Percentiles rank a stretch among this genome's conserved stretches.
Conservation (phyloP, 495 filamentous ascomycete species). For the Lasiosphaeriaceae sp. region DNA sequence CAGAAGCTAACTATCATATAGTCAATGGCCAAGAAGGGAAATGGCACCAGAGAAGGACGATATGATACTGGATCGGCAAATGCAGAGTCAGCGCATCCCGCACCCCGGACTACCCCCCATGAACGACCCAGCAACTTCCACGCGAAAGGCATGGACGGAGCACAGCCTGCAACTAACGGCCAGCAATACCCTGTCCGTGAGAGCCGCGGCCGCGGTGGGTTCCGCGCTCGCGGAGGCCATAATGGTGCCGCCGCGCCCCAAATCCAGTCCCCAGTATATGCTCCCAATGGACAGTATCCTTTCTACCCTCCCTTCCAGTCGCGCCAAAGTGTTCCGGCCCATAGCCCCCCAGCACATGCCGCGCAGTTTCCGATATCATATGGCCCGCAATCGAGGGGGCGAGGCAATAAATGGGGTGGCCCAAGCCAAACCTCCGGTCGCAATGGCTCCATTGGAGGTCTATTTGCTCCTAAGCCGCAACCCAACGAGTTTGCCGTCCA, state of each 20-base stretch:
- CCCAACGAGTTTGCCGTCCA: slow-evolving; percentile 16
- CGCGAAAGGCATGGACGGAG: slow-evolving; percentile 14
- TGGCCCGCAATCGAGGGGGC: slow-evolving; percentile 19
- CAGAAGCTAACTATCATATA: background rate
- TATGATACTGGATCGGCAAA: slow-evolving; percentile 16
- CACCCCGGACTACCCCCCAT: slow-evolving; percentile 8
- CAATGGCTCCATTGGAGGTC: slow-evolving; percentile 15
- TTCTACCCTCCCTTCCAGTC: slow-evolving; percentile 17
- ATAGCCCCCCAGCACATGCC: slow-evolving; percentile 20
- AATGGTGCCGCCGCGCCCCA: slow-evolving; percentile 13
- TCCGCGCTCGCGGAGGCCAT: slow-evolving; percentile 35
- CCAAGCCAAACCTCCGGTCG: slow-evolving; percentile 14
- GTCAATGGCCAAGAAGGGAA: slow-evolving; percentile 19
- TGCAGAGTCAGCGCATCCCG: slow-evolving; percentile 13
- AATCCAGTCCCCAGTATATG: slow-evolving; percentile 9
- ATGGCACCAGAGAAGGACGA: slow-evolving; percentile 19
- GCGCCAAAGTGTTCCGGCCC: slow-evolving; percentile 20
- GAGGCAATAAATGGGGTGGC: slow-evolving; percentile 22
- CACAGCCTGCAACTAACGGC: slow-evolving; percentile 15
- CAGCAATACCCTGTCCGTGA: slow-evolving; percentile 29
- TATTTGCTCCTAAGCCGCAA: slow-evolving; percentile 17
- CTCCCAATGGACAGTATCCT: slow-evolving; percentile 24
- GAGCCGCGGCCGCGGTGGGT: slow-evolving; percentile 39
- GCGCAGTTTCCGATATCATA: slow-evolving; percentile 20
- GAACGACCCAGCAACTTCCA: slow-evolving; percentile 18